Conservation (phyloP, 2,329 filamentous ascomycete genomes). For the Claviceps sp. region DNA sequence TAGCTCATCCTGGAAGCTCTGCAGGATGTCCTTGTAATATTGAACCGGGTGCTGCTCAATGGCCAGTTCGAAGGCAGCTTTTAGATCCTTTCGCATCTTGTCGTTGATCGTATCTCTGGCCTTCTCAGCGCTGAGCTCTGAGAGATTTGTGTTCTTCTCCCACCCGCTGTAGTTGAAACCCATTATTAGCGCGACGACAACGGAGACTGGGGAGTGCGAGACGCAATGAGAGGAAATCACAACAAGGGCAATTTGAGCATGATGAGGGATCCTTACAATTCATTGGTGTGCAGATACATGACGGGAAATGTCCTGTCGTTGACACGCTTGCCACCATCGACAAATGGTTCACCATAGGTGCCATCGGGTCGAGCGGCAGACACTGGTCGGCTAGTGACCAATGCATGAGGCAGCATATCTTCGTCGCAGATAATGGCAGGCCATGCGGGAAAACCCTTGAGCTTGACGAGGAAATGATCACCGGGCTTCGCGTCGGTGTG, state of each 20-base stretch:
- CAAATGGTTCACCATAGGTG: constrained; percentile 74
- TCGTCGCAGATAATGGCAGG: constrained; percentile 90
- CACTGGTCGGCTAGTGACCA: constrained; percentile 69
- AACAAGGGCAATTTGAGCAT: constrained; percentile 12
- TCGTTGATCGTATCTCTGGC: constrained; percentile 55
- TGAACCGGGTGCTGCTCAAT: constrained; percentile 63
- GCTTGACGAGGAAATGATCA: constrained; percentile 80
- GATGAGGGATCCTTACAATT: constrained; percentile 59
- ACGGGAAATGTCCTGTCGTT: constrained; percentile 81
- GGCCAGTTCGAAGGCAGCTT: constrained; percentile 68
- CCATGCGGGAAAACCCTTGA: constrained; percentile 93
- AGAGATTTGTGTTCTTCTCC: constrained; percentile 75
- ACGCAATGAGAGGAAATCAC: background rate
- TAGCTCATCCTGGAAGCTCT: constrained; percentile 52
- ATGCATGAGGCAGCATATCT: constrained; percentile 71
- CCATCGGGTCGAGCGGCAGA: constrained; percentile 73
- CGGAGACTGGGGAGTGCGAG: background rate
- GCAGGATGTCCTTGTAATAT: constrained; percentile 72
- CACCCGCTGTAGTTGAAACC: constrained; percentile 51
- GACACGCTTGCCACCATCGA: constrained; percentile 74
- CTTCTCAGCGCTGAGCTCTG: constrained; percentile 60
- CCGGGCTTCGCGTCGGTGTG: constrained; percentile 77
- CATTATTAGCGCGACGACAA: background rate
- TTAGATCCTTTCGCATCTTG: constrained; percentile 69
- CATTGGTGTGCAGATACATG: constrained; percentile 90